These are phyloP conservation scores for Xylariaceae sp. DNA, from an alignment of 2,329 filamentous ascomycete genomes.

Conservation along the genomic window DNA sequence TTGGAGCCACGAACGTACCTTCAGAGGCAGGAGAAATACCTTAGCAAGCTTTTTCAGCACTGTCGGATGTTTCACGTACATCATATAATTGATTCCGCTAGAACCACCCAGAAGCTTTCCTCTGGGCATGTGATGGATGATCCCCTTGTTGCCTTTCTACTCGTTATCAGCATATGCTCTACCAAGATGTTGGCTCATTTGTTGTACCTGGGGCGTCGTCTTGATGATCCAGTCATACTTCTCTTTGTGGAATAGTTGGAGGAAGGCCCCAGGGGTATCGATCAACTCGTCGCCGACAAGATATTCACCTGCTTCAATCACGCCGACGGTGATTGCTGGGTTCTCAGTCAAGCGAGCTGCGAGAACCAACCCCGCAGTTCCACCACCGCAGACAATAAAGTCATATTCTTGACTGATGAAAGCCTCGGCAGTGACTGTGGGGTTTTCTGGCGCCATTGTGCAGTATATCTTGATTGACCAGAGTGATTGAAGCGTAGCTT, in stretches of 20 bases:
- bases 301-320: constrained; percentile 1
- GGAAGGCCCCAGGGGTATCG: not conserved
- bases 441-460: not conserved
- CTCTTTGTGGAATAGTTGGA: constrained; percentile 1
- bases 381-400: constrained; percentile 3
- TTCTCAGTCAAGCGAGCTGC: constrained; percentile 2
- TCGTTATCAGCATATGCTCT: not conserved
- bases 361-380: constrained; percentile 3
- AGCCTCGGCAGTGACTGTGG: not conserved
- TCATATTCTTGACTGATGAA: constrained; percentile 1
- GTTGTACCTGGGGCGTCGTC: not conserved
- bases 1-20: constrained; percentile 4
- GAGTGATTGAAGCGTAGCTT: too few species aligned
- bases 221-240: constrained; percentile 5
- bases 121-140: constrained; percentile 1
- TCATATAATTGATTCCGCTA: constrained; percentile 3
- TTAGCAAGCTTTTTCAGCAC: not conserved
- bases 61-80: not conserved
- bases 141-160: constrained; percentile 3
- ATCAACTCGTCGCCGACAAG: constrained; percentile 1
- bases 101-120: constrained; percentile 3
- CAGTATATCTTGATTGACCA: not conserved
- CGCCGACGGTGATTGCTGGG: constrained; percentile 1
- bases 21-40: too few species aligned
- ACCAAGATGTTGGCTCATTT: not conserved